Evolutionary conservation across 1,284 basidiomycete species (phyloP).

Genomic region (Entoloma clypeatum): DNA sequence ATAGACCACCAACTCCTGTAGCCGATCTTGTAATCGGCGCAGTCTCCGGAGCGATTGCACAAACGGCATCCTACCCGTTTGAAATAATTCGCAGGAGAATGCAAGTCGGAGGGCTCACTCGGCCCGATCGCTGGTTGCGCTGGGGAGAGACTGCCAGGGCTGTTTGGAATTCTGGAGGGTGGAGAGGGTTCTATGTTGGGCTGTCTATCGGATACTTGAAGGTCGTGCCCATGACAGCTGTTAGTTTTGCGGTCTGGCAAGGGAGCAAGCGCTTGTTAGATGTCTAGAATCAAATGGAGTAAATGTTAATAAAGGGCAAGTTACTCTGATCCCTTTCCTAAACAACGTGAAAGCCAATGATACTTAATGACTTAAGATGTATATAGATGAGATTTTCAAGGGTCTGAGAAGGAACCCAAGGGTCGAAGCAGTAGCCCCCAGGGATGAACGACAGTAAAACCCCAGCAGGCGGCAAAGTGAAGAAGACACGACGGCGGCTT

Average conservation of each 20-base stretch:
- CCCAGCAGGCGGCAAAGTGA: conserved; percentile 29
- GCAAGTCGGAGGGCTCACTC: conserved; percentile 90
- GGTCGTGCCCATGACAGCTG: conserved; percentile 95
- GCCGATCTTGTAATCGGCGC: conserved; percentile 82
- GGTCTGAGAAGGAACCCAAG: too few species aligned
- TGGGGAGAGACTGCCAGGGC: conserved; percentile 74
- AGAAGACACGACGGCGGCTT: conserved; percentile 40
- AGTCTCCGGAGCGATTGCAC: conserved; percentile 83
- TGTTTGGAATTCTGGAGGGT: conserved; percentile 72
- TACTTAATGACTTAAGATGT: conserved; percentile 9
- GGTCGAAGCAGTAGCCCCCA: neutral
- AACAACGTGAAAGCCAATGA: conserved; percentile 13
- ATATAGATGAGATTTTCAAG: conserved; percentile 3
- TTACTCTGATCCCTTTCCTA: conserved; percentile 14
- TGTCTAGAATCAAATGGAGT: conserved; percentile 33
- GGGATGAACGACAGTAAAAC: conserved; percentile 10
- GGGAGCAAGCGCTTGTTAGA: conserved; percentile 60
- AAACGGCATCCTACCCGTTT: conserved; percentile 95
- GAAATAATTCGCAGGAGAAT: conserved; percentile 92
- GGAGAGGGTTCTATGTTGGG: conserved; percentile 92
- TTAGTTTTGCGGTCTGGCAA: conserved; percentile 79
- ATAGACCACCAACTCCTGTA: conserved; percentile 39
- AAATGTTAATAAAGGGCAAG: conserved; percentile 7
- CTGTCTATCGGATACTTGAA: conserved; percentile 93
- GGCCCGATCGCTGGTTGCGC: conserved; percentile 73